Evolutionary conservation across 225 moss, liverwort and hornwort genomes (phyloP), one percentile per base, ranked within the genome.

Genomic region (Thuidium tamariscinum): DNA sequence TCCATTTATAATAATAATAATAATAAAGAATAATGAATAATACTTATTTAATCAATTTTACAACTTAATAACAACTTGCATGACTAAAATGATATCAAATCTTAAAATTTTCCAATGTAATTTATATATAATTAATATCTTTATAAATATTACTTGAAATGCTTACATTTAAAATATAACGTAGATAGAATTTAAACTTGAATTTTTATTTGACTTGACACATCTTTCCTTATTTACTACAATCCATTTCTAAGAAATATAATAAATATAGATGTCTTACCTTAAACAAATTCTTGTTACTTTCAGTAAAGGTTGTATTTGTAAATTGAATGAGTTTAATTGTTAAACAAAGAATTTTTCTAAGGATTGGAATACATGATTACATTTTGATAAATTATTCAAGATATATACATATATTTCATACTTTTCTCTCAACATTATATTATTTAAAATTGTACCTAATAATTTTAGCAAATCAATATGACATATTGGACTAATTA

Each of bases 261-360:
- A 26, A 0, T 26, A 55, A 16, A 56, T 79, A 14, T 61, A 21
- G 2, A 9, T 32, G 6, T 21, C 2, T 13, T 42, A 79, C 21
- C 44, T 32, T 42, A 59, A 61, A 20, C 4, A 44, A 61, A 44
- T 16, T 56, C 27, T 79, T 9, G 3, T 6, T 30, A 8, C 13
- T 46, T 64, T 11, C 10, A 16, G 25, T 15, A 7, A n/a, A 16
- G n/a, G 10, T 34, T n/a, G 2, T 25, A 16, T n/a, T 1, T 10
- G 2, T 34, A 16, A 64, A n/a, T 49, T 25, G 32, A n/a, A 26
- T 25, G 46, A 46, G 16, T n/a, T 62, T 3, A 23, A 46, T 23
- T 25, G 2, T 2, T 14, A 49, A n/a, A 16, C 11, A 7, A n/a
- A 11, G 0, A 7, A 3, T 12, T 29, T 46, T 9, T 10, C 4